Percentiles rank a stretch among this genome's conserved stretches.
These are phyloP conservation scores for Globisporangium orthogonon DNA, from an alignment of 352 stramenopile species.

Conservation along the genomic window DNA sequence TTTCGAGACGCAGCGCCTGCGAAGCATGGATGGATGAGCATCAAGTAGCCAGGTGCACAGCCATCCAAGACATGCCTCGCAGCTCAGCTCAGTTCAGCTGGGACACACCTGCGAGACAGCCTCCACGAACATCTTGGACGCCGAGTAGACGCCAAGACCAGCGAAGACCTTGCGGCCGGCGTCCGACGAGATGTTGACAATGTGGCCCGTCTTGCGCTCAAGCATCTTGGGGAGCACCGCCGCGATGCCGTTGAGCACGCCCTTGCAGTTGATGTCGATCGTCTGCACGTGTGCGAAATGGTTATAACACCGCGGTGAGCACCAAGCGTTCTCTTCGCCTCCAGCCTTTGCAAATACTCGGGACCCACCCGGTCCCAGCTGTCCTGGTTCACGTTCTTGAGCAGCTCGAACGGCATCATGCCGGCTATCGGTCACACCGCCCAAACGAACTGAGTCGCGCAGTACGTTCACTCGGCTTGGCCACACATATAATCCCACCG, in stretches of 20 bases:
- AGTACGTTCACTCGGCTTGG: too few species aligned
- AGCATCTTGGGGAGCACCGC: conserved; percentile 71
- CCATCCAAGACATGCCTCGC: too few species aligned
- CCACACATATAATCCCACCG: conserved; percentile 14
- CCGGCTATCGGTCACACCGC: conserved; percentile 36
- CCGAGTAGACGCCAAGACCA: conserved; percentile 85
- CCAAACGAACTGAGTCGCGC: background rate
- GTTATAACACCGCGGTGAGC: background rate
- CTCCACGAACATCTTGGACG: conserved; percentile 92
- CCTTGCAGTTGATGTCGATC: conserved; percentile 93
- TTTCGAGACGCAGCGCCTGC: conserved; percentile 70
- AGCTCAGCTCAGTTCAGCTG: background rate
- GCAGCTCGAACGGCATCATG: conserved; percentile 91
- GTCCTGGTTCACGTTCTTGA: conserved; percentile 89
- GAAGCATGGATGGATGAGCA: background rate
- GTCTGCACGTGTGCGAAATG: conserved; percentile 21
- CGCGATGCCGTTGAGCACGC: conserved; percentile 84
- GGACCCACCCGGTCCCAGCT: conserved; percentile 70
- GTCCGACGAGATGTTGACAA: conserved; percentile 87
- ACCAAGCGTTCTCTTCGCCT: background rate
- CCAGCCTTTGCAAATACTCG: background rate
- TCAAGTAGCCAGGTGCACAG: too few species aligned
- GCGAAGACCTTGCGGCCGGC: conserved; percentile 77
- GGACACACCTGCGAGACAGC: conserved; percentile 60
- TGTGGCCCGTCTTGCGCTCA: conserved; percentile 65